Base-by-base conservation (phyloP, 352 stramenopile genomes). In the Phytophthora sp. region DNA sequence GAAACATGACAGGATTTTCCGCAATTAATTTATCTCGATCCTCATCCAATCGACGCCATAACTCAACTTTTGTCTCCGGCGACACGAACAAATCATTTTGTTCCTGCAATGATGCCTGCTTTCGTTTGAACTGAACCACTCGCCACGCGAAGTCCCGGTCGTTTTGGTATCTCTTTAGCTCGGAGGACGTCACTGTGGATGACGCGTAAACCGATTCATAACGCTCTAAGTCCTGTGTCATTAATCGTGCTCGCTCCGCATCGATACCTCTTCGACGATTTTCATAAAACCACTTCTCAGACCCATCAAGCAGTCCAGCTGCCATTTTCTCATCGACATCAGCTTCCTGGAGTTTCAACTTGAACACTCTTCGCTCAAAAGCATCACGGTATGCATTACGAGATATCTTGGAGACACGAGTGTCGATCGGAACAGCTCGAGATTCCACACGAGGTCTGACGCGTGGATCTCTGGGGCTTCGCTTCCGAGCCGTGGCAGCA, bases 331-430 rank as follows among this genome's bases (percentile, higher is more conserved):
- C 41, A 12, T 66, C 57, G 3, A 46, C 23, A 57, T 68, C 51
- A 38, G 57, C 57, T 60, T 72, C 57, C 24, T 59, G 64, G 7
- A 68, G n/a, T 21, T 68, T 72, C 7, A 72, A 33, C 36, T 68
- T 72, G 44, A 67, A 68, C n/a, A 72, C 64, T 46, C 30, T 18
- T 30, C 57, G 57, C 20, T 50, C 29, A 63, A 72, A 72, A 7
- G 11, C 7, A 29, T 58, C 27, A 26, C 52, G 27, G 9, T 31
- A n/a, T n/a, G n/a, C n/a, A n/a, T n/a, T n/a, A n/a, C n/a, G n/a
- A n/a, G n/a, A n/a, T n/a, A n/a, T n/a, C n/a, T n/a, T n/a, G n/a
- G n/a, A n/a, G n/a, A n/a, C n/a, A n/a, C n/a, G n/a, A n/a, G n/a
- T 49, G 26, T 20, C 1, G 18, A 6, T 18, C 7, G 29, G 20